phyloP scores from a whole-genome alignment of 345 rosid species.

The Citrus trifoliata region DNA sequence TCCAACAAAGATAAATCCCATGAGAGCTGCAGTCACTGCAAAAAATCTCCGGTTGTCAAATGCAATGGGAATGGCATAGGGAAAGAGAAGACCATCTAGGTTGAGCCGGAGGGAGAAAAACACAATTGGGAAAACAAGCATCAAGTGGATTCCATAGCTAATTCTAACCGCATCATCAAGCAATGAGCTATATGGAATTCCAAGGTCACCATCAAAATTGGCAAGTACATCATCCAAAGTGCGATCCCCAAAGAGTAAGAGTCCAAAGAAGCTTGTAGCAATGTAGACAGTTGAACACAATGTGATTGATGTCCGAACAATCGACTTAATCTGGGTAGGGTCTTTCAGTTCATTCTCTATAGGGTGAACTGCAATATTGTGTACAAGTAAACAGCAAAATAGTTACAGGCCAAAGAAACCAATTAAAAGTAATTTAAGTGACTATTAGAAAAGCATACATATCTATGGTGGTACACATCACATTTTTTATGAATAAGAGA shows the following conservation, averaged over 20 bases:
- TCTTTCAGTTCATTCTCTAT: constrained; percentile 64
- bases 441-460: background rate
- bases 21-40: constrained; percentile 40
- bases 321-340: constrained; percentile 51
- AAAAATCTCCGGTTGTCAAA: constrained; percentile 51
- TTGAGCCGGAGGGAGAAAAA: constrained; percentile 69
- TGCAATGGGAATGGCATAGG: constrained; percentile 47
- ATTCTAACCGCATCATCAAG: constrained; percentile 55
- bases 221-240: constrained; percentile 64
- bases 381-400: background rate
- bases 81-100: constrained; percentile 61
- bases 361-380: constrained; percentile 54
- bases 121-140: constrained; percentile 70
- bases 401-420: constrained; percentile 1
- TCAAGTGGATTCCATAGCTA: constrained; percentile 69
- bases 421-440: background rate
- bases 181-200: constrained; percentile 56
- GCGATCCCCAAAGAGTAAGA: constrained; percentile 62
- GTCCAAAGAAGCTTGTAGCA: constrained; percentile 68
- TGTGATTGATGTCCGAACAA: constrained; percentile 49
- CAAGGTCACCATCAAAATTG: constrained; percentile 69
- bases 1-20: constrained; percentile 51
- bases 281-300: constrained; percentile 56
- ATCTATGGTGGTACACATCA: background rate
- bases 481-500: background rate